Evolutionary conservation across 2,329 filamentous ascomycete species (phyloP).

Genomic region (Fusarium denticulatum): DNA sequence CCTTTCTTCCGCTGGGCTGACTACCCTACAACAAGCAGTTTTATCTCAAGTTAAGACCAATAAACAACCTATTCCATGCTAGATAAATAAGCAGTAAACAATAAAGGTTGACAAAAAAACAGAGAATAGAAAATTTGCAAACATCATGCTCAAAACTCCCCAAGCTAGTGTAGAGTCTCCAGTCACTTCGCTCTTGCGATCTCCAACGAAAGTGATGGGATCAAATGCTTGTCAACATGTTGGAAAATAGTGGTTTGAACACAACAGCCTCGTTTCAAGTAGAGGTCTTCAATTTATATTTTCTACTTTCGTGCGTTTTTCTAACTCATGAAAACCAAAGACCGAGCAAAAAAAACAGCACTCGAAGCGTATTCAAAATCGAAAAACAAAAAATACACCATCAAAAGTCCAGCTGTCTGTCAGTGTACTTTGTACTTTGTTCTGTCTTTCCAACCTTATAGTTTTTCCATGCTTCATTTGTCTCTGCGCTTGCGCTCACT

Average conservation of each 20-base stretch:
- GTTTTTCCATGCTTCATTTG: constrained; percentile 10
- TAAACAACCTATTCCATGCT: too few species aligned
- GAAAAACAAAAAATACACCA: constrained; percentile 26
- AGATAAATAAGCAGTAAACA: accelerated
- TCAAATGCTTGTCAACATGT: accelerated
- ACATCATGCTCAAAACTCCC: too few species aligned
- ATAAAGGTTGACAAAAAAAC: too few species aligned
- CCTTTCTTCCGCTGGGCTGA: neutral
- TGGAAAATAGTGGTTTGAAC: neutral
- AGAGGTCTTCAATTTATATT: constrained; percentile 11
- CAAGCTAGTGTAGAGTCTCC: accelerated
- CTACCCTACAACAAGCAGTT: neutral
- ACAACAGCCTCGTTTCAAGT: neutral
- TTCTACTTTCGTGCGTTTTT: constrained; percentile 11
- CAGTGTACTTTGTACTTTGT: constrained; percentile 27
- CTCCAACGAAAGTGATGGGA: accelerated
- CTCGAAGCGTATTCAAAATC: constrained; percentile 12
- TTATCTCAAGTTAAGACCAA: accelerated
- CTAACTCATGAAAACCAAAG: neutral
- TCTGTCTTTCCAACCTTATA: constrained; percentile 21
- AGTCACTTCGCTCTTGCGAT: accelerated
- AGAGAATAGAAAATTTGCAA: too few species aligned
- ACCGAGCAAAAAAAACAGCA: constrained; percentile 9
- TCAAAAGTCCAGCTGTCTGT: constrained; percentile 22
- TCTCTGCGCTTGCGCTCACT: constrained; percentile 32